Evolutionary conservation across 306 rosid species (phyloP).

Genomic region (Phaseolus lunatus): DNA sequence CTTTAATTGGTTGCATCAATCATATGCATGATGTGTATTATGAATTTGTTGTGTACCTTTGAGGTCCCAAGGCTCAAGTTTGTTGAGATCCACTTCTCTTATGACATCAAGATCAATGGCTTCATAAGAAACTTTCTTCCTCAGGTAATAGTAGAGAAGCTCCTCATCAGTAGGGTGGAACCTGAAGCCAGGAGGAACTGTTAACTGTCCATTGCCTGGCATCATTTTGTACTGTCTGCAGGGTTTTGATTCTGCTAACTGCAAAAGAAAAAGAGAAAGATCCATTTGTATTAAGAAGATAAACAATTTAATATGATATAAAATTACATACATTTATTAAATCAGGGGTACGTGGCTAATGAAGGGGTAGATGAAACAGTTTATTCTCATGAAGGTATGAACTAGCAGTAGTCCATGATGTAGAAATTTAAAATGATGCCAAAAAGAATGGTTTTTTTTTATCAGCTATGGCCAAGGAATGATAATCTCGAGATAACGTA

Average conservation of each 20-base stretch:
- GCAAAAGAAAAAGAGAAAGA: background rate
- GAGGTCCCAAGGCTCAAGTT: constrained; percentile 98
- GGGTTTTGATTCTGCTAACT: constrained; percentile 17
- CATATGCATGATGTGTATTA: background rate
- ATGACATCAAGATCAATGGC: constrained; percentile 96
- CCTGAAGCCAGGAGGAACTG: constrained; percentile 96
- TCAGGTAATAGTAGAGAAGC: constrained; percentile 93
- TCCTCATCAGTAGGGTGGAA: constrained; percentile 98
- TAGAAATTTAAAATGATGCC: constrained; percentile 44
- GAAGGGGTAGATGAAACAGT: constrained; percentile 21
- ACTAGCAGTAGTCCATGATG: constrained; percentile 35
- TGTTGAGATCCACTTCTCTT: constrained; percentile 92
- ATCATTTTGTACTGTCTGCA: constrained; percentile 51
- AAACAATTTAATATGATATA: background rate
- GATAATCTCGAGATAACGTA: constrained; percentile 45
- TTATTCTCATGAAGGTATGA: constrained; percentile 25
- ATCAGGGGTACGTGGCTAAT: constrained; percentile 9
- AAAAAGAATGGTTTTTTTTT: too few relatives aligned
- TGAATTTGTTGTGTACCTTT: constrained; percentile 62
- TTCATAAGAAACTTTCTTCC: constrained; percentile 95
- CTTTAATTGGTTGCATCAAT: background rate
- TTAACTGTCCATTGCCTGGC: constrained; percentile 76
- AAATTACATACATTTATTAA: background rate
- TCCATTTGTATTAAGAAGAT: background rate
- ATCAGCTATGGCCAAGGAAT: constrained; percentile 42